Evolutionary conservation across 2,329 filamentous ascomycete species (phyloP), one percentile per base, ranked within the genome.

Genomic region (Samsoniella hepiali): DNA sequence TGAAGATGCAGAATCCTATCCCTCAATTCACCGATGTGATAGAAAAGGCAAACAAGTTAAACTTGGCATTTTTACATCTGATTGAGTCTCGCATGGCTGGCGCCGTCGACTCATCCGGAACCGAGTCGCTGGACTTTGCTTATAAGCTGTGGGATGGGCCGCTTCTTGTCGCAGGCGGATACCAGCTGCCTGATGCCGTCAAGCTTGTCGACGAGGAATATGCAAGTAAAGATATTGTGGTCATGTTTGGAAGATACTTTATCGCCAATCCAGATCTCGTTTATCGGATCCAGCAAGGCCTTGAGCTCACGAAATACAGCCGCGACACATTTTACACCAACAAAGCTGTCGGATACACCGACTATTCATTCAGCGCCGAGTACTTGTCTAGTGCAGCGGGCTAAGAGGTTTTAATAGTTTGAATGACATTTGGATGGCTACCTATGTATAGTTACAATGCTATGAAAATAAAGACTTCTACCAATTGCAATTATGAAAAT

Each of bases 241-340:
- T 69, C 17, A 63, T 62, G 13, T 71, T 74, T 50, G 72, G 72
- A 0, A 66, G 72, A 36, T 69, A 67, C 44, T 75, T 71, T 62
- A 68, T 72, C 9, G 66, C 70, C 7, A 75, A 72, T 38, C 72
- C 72, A 0, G 72, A 74, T 40, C 62, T 74, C 2, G 69, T 71
- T n/a, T 72, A 67, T 60, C 62, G 70, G 13, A 62, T 73, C 42
- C 69, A 68, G 54, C 59, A 71, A 63, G 66, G 66, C 13, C 44
- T 74, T 32, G 54, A 65, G 15, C 58, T 74, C 8, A 66, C 63
- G 22, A 65, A 65, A 5, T 74, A 72, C 42, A 67, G 71, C 29
- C 68, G 72, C 9, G 47, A 42, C 44, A 68, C 66, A 1, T 74
- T 74, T 42, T 74, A 72, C 63, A 69, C 67, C 27, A 63, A 65